phyloP scores from a whole-genome alignment of 139 green algal species.

The Parachlorella kessleri region DNA sequence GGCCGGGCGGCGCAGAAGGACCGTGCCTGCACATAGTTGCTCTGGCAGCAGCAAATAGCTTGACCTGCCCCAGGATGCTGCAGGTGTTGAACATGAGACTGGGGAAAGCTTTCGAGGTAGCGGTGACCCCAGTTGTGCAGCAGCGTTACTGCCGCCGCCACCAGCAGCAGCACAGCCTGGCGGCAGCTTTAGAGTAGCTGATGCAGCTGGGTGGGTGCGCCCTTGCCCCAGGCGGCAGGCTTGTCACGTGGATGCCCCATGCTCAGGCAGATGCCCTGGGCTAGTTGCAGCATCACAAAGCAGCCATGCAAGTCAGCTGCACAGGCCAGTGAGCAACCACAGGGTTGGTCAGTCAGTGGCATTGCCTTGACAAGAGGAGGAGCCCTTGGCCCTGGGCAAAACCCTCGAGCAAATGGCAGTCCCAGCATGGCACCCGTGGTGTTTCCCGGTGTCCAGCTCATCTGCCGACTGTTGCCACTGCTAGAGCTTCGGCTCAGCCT shows the following conservation, averaged over 20 bases:
- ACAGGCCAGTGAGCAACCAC: neutral
- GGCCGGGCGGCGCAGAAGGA: neutral
- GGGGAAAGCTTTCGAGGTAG: no score
- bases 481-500: no score
- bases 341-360: neutral
- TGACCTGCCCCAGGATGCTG: neutral
- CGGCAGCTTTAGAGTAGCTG: constrained; percentile 9
- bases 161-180: neutral
- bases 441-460: no score
- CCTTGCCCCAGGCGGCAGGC: constrained; percentile 15
- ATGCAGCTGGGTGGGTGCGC: neutral
- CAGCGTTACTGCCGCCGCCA: neutral
- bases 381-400: no score
- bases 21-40: neutral
- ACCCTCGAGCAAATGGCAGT: neutral
- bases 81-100: neutral
- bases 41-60: no score
- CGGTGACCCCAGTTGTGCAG: no score
- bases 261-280: no score
- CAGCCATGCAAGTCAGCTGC: no score
- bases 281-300: no score
- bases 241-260: constrained; percentile 24
- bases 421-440: neutral
- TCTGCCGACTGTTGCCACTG: no score
- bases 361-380: no score